Percentiles rank a stretch among this genome's conserved stretches.
Conservation (phyloP, 495 filamentous ascomycete genomes). For the Talaromyces ruber region DNA sequence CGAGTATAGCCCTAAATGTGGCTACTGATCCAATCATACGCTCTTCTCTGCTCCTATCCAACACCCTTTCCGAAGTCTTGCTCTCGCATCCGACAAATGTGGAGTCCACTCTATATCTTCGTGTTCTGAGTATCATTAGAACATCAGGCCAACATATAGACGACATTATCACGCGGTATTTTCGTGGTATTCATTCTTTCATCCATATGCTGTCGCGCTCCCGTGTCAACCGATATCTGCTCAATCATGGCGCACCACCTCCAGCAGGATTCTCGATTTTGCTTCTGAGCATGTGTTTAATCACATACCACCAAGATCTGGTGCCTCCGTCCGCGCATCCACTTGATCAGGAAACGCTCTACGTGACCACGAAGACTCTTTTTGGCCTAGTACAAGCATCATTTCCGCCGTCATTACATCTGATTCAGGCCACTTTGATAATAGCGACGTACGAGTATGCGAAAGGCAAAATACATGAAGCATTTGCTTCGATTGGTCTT, state of each 20-base stretch:
- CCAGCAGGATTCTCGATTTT: conserved; percentile 22
- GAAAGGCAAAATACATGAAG: conserved; percentile 15
- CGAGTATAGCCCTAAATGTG: not conserved
- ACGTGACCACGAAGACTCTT: conserved; percentile 24
- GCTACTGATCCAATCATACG: conserved; percentile 8
- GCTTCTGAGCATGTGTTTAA: conserved; percentile 24
- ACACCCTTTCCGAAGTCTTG: conserved; percentile 7
- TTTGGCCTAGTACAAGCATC: conserved; percentile 24
- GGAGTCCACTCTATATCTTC: conserved; percentile 14
- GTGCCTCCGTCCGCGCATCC: not conserved
- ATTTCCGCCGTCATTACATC: conserved; percentile 16
- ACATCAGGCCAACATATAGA: conserved; percentile 22
- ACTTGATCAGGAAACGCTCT: conserved; percentile 17
- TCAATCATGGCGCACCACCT: conserved; percentile 9
- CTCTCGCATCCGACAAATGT: conserved; percentile 2
- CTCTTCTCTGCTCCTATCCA: conserved; percentile 6
- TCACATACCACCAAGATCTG: conserved; percentile 13
- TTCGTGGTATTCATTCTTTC: conserved; percentile 23
- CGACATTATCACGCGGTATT: conserved; percentile 26
- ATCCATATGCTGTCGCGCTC: conserved; percentile 26
- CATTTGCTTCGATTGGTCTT: conserved; percentile 21
- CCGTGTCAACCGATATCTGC: conserved; percentile 18
- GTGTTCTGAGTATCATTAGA: conserved; percentile 21
- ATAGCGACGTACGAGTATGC: conserved; percentile 23
- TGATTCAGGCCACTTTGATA: conserved; percentile 27